These are phyloP conservation scores for Arabis alpina DNA, from an alignment of 345 rosid genomes.

Conservation along the genomic window DNA sequence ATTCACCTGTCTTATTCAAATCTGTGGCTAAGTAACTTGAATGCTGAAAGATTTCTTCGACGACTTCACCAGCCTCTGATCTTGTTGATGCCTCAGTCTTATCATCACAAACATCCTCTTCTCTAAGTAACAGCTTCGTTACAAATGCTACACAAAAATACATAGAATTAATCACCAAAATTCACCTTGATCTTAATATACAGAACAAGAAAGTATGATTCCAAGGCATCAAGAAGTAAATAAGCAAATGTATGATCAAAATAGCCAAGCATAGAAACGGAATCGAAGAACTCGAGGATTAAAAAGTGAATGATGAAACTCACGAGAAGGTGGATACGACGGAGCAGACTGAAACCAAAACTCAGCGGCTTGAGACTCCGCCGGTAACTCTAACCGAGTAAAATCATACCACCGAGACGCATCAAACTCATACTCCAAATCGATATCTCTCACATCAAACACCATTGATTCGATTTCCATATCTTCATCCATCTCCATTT, in stretches of 20 bases:
- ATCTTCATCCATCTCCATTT: slow-evolving; percentile 54
- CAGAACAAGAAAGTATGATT: neutral
- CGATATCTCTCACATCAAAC: slow-evolving; percentile 71
- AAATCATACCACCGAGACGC: slow-evolving; percentile 87
- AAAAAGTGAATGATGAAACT: slow-evolving; percentile 41
- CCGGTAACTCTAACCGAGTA: slow-evolving; percentile 62
- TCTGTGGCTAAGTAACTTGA: slow-evolving; percentile 6
- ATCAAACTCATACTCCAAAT: slow-evolving; percentile 87
- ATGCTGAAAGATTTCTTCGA: slow-evolving; percentile 2
- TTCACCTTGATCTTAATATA: no score
- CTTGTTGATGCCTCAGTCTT: slow-evolving; percentile 24
- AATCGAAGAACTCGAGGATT: neutral
- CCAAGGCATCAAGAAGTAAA: neutral
- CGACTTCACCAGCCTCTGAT: slow-evolving; percentile 17
- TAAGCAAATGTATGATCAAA: neutral
- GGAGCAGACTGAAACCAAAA: slow-evolving; percentile 76
- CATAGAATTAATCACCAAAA: neutral
- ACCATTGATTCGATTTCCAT: slow-evolving; percentile 63
- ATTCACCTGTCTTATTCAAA: slow-evolving; percentile 36
- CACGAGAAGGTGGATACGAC: slow-evolving; percentile 87
- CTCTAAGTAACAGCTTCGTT: slow-evolving; percentile 34
- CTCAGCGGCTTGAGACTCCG: slow-evolving; percentile 73
- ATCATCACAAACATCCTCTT: slow-evolving; percentile 40
- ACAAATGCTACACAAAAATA: slow-evolving; percentile 36
- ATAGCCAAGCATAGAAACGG: neutral